These are phyloP conservation scores for Trypanosoma theileri DNA, from an alignment of 208 protist species.

Conservation along the genomic window DNA sequence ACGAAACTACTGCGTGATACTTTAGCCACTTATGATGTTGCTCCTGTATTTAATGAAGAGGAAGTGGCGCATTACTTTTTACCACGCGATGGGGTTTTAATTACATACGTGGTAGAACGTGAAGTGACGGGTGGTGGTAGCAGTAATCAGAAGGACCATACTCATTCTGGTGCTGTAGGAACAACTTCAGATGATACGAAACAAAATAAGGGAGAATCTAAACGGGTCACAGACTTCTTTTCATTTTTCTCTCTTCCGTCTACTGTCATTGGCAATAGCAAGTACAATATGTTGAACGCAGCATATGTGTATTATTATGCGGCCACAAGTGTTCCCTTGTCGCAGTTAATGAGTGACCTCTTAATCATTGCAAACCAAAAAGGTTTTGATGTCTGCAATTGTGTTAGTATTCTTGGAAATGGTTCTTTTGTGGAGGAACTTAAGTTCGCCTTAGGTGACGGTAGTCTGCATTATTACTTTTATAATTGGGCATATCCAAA, in stretches of 20 bases:
- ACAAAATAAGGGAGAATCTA: constrained; percentile 11
- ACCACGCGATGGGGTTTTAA: constrained; percentile 92
- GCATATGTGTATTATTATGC: constrained; percentile 98
- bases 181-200: constrained; percentile 11
- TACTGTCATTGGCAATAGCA: constrained; percentile 94
- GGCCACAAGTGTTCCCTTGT: constrained; percentile 72
- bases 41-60: constrained; percentile 88
- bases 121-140: not conserved
- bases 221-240: constrained; percentile 95
- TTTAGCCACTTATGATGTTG: constrained; percentile 78
- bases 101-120: constrained; percentile 95
- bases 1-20: constrained; percentile 79
- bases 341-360: constrained; percentile 90
- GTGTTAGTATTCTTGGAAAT: constrained; percentile 96
- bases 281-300: constrained; percentile 92
- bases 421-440: constrained; percentile 89
- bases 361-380: constrained; percentile 87
- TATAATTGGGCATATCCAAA: constrained; percentile 97
- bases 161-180: not conserved
- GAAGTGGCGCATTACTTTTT: constrained; percentile 97
- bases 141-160: not conserved
- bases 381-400: constrained; percentile 99
- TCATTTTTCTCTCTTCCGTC: constrained; percentile 98
- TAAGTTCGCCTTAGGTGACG: constrained; percentile 98
- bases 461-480: constrained; percentile 98